Percentiles rank a stretch among this genome's conserved stretches.
Conservation (phyloP, 768 basidiomycete genomes). For the Megacollybia marginata region DNA sequence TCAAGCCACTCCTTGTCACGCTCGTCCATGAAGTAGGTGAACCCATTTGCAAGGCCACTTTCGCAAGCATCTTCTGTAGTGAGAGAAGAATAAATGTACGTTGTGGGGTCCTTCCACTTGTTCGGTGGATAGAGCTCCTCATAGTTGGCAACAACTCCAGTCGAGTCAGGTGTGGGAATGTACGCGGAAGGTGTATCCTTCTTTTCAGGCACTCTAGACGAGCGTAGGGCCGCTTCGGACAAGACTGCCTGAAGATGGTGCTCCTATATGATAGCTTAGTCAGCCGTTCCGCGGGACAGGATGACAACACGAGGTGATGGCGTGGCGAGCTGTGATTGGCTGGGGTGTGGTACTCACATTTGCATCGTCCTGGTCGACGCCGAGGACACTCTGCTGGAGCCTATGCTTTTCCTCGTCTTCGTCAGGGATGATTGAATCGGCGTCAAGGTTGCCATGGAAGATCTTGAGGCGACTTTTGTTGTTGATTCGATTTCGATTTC, state of each 20-base stretch:
- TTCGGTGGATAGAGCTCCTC: constrained; percentile 63
- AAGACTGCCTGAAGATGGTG: constrained; percentile 47
- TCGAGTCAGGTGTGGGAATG: constrained; percentile 92
- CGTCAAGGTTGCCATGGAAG: constrained; percentile 74
- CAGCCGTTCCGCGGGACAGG: constrained; percentile 34
- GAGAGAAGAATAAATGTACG: constrained; percentile 76
- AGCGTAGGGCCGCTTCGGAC: constrained; percentile 27
- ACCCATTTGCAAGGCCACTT: constrained; percentile 61
- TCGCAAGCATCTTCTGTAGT: constrained; percentile 73
- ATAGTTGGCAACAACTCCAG: constrained; percentile 73
- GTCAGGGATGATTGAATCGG: constrained; percentile 70
- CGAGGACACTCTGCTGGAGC: constrained; percentile 68
- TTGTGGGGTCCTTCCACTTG: constrained; percentile 69
- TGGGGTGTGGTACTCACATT: constrained; percentile 57
- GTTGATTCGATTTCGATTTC: constrained; percentile 86
- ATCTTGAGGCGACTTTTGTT: constrained; percentile 89
- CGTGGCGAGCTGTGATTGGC: constrained; percentile 6
- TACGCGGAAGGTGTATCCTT: constrained; percentile 43
- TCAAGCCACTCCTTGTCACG: constrained; percentile 93
- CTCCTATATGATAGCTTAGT: constrained; percentile 39
- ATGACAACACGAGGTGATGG: constrained; percentile 36
- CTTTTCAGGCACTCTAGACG: constrained; percentile 24
- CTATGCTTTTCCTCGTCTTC: constrained; percentile 86
- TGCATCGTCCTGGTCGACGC: constrained; percentile 90
- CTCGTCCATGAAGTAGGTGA: constrained; percentile 93